Base-by-base conservation (phyloP, 2,329 filamentous ascomycete species). In the Seiridium unicorne region DNA sequence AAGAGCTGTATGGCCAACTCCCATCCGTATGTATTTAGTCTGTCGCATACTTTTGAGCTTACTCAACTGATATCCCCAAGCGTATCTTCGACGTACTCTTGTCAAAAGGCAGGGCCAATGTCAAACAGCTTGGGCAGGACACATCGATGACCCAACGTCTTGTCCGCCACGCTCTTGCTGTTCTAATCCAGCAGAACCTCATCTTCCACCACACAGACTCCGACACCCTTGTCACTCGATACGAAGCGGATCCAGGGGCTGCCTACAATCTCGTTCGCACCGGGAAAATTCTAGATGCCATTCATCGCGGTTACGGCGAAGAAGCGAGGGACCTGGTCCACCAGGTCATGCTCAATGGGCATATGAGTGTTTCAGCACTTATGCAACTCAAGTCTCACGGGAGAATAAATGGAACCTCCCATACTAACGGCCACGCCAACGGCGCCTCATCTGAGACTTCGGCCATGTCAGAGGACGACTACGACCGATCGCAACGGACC, bases 1-100 rank as follows among this genome's bases (percentile, higher is more conserved):
- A 93, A 72, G 93, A 97, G 73, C 84, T 91, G 61, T 94, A 95
- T 75, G 95, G 95, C 72, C 91, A 96, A 78, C 87, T 98, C 61
- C 92, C 93, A 63, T 92, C 92, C 73, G 94, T 97, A 90, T 70
- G 89, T 80, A 57, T 26, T 26, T 26, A 26, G 18, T 26, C 18
- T 26, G 18, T 26, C 18, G 18, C 18, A 26, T 26, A 26, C 18
- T 26, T 26, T 26, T 26, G 18, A 26, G 18, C 18, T 26, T 26
- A 26, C 18, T 26, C 1, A 26, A 26, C 18, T 42, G 47, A 42
- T 55, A 58, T 61, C 44, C 51, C 60, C 18, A 70, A 98, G 93
- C 89, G 91, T 76, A 93, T 98, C 70, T 92, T 96, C 71, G 84
- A 87, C 54, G 84, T 88, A 55, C 86, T 99, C 61, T 82, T 93